These are phyloP conservation scores for Fusarium sp. DNA, from an alignment of 2,329 filamentous ascomycete species.

Conservation along the genomic window DNA sequence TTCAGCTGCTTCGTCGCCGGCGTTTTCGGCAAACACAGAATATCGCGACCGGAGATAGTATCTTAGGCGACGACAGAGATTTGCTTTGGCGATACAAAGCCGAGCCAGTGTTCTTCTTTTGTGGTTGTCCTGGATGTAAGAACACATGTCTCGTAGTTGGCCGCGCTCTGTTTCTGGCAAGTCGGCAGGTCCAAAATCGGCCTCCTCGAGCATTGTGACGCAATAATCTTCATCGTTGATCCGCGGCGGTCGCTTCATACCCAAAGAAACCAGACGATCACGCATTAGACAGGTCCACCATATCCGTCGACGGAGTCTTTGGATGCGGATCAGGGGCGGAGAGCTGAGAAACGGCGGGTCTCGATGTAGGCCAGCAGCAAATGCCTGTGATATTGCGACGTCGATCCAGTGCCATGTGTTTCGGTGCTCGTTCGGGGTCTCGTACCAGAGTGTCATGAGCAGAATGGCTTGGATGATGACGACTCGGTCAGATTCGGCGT, in stretches of 20 bases:
- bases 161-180: background rate
- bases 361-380: slow-evolving; percentile 91
- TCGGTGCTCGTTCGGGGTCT: slow-evolving; percentile 94
- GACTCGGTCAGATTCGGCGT: slow-evolving; percentile 89
- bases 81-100: slow-evolving; percentile 91
- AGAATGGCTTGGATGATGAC: slow-evolving; percentile 89
- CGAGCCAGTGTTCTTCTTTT: slow-evolving; percentile 71
- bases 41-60: slow-evolving; percentile 89
- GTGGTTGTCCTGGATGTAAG: background rate
- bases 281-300: slow-evolving; percentile 99
- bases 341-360: slow-evolving; percentile 82
- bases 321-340: slow-evolving; percentile 67
- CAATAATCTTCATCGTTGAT: slow-evolving; percentile 94
- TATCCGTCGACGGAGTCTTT: slow-evolving; percentile 89
- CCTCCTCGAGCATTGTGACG: slow-evolving; percentile 85
- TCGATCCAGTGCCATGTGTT: slow-evolving; percentile 99
- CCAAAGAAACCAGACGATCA: slow-evolving; percentile 88
- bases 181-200: slow-evolving; percentile 76
- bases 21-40: slow-evolving; percentile 82
- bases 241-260: slow-evolving; percentile 89
- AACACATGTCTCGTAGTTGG: background rate
- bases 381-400: slow-evolving; percentile 88
- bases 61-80: slow-evolving; percentile 87
- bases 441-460: slow-evolving; percentile 96
- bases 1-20: slow-evolving; percentile 75